Evolutionary conservation across 176 grass and related monocot genomes (phyloP).

Genomic region (Ananas comosus): DNA sequence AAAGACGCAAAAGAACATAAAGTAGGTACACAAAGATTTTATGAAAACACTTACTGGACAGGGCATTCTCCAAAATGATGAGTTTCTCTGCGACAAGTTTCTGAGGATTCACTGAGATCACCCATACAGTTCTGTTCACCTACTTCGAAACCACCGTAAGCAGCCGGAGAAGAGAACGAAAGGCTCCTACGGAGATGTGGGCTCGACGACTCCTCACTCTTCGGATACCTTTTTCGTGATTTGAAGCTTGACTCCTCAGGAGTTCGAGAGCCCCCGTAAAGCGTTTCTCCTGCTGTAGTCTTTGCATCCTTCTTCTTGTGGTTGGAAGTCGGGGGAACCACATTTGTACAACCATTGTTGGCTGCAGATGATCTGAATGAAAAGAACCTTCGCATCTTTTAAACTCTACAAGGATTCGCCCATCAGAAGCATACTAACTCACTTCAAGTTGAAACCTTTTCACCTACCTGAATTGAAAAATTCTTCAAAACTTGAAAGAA

Average conservation of each 20-base stretch:
- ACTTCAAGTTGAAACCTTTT: constrained; percentile 7
- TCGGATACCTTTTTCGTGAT: constrained; percentile 20
- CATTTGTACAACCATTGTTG: constrained; percentile 21
- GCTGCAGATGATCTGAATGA: constrained; percentile 44
- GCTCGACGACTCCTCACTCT: constrained; percentile 25
- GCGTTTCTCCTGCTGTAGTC: constrained; percentile 11
- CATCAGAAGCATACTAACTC: neutral
- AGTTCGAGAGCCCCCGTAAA: constrained; percentile 12
- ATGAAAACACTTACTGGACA: constrained; percentile 18
- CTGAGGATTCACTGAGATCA: constrained; percentile 1
- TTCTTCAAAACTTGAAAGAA: too few relatives aligned
- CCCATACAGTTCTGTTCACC: neutral
- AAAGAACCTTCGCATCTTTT: constrained; percentile 72
- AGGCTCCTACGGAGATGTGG: constrained; percentile 39
- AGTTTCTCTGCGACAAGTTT: neutral
- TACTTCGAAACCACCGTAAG: constrained; percentile 25
- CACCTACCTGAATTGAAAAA: neutral
- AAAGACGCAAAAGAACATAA: too few relatives aligned
- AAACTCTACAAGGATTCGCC: neutral
- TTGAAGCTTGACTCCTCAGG: constrained; percentile 21
- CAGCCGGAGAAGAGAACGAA: constrained; percentile 39
- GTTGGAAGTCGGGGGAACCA: constrained; percentile 1
- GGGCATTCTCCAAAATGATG: constrained; percentile 18
- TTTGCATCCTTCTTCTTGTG: constrained; percentile 28
- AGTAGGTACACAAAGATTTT: neutral